These are phyloP conservation scores for Tylopilus sp. DNA, from an alignment of 1,284 basidiomycete genomes.

Conservation along the genomic window DNA sequence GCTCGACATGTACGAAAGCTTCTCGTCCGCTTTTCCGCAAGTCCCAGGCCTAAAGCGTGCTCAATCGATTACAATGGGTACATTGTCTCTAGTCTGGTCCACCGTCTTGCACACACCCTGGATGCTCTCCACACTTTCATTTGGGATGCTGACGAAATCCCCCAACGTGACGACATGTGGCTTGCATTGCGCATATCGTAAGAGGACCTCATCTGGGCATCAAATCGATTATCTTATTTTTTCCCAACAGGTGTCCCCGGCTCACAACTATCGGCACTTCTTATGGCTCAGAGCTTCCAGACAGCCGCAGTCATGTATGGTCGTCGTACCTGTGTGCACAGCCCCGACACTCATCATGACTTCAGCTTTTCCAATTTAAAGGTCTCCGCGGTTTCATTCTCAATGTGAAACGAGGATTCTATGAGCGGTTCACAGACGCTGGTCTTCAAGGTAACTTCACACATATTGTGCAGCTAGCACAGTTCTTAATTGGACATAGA, in stretches of 20 bases:
- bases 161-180: slow-evolving; percentile 71
- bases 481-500: slow-evolving; percentile 16
- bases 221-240: background rate
- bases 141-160: slow-evolving; percentile 66
- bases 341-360: slow-evolving; percentile 7
- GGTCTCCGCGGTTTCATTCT: slow-evolving; percentile 58
- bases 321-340: background rate
- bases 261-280: slow-evolving; percentile 57
- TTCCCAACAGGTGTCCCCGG: slow-evolving; percentile 52
- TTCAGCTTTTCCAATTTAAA: slow-evolving; percentile 62
- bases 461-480: background rate
- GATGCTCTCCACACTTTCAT: slow-evolving; percentile 62
- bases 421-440: slow-evolving; percentile 51
- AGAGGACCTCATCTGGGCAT: slow-evolving; percentile 20
- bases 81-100: slow-evolving; percentile 45
- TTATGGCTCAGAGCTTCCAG: slow-evolving; percentile 57
- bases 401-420: slow-evolving; percentile 56
- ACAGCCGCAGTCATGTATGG: slow-evolving; percentile 56
- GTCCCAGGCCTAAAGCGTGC: background rate
- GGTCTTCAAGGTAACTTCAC: slow-evolving; percentile 50
- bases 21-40: slow-evolving; percentile 36
- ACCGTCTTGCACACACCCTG: slow-evolving; percentile 44
- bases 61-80: slow-evolving; percentile 31
- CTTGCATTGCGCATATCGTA: slow-evolving; percentile 61
- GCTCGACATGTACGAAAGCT: slow-evolving; percentile 64